Evolutionary conservation across 176 grass and related monocot genomes (phyloP).

Genomic region (Dendrocalamus sinicus): DNA sequence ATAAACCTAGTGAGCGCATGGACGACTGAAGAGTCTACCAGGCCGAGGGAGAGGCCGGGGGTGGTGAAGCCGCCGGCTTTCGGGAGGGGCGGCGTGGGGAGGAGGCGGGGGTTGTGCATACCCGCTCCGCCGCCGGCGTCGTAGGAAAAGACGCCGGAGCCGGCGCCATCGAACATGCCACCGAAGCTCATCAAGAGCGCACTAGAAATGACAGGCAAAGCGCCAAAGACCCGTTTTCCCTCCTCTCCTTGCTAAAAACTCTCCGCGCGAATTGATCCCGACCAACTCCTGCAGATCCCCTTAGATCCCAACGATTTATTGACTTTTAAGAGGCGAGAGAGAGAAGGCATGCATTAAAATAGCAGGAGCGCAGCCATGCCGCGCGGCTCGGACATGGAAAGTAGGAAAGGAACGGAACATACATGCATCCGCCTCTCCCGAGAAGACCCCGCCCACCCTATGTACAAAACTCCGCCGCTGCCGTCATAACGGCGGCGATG

Average conservation of each 20-base stretch:
- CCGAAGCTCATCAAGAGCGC: constrained; percentile 83
- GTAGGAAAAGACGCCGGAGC: constrained; percentile 73
- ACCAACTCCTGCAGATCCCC: constrained; percentile 31
- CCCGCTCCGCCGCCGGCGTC: constrained; percentile 33
- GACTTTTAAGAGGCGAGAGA: constrained; percentile 25
- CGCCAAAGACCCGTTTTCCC: background rate
- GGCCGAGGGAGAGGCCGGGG: constrained; percentile 80
- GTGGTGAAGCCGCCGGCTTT: constrained; percentile 47
- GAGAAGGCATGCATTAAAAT: constrained; percentile 50
- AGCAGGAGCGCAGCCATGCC: constrained; percentile 6
- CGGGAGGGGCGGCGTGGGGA: constrained; percentile 38
- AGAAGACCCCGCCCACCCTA: background rate
- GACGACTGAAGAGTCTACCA: constrained; percentile 49
- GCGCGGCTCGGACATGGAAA: background rate
- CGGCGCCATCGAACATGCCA: constrained; percentile 77
- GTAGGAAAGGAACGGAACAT: background rate
- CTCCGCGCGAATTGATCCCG: constrained; percentile 30
- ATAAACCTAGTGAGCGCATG: background rate
- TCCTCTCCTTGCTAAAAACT: constrained; percentile 39
- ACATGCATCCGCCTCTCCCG: background rate
- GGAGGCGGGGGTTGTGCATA: constrained; percentile 49
- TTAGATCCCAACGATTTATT: constrained; percentile 54
- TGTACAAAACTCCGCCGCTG: constrained; percentile 5
- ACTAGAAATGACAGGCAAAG: background rate
- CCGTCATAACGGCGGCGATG: constrained; percentile 37